phyloP scores from a whole-genome alignment of 345 rosid genomes.

The Euphorbia lathyris region DNA sequence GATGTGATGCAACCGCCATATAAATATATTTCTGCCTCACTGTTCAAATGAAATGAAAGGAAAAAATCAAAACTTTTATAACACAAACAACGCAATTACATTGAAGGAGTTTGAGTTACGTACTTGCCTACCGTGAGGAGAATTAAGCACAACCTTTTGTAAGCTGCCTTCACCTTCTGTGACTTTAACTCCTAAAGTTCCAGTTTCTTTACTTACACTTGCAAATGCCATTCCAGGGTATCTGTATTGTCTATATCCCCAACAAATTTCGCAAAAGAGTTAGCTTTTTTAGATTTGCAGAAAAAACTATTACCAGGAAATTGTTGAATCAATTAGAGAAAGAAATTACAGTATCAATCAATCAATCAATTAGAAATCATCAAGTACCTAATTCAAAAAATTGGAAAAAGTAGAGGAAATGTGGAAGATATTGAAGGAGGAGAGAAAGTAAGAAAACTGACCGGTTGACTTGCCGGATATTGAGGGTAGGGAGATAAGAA shows the following conservation, averaged over 20 bases:
- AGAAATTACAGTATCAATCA: neutral
- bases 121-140: slow-evolving; percentile 61
- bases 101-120: neutral
- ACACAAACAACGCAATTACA: neutral
- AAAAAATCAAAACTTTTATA: slow-evolving; percentile 2
- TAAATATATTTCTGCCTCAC: slow-evolving; percentile 86
- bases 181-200: slow-evolving; percentile 47
- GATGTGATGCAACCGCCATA: slow-evolving; percentile 90
- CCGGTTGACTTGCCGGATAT: slow-evolving; percentile 51
- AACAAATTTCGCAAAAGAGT: neutral
- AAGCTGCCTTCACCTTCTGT: slow-evolving; percentile 86
- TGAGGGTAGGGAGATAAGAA: slow-evolving; percentile 44
- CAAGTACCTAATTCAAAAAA: neutral
- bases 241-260: slow-evolving; percentile 24
- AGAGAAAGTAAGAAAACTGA: slow-evolving; percentile 14
- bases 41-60: slow-evolving; percentile 18
- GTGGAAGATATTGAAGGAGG: neutral
- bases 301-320: neutral
- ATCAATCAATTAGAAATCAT: too few relatives aligned
- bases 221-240: slow-evolving; percentile 58
- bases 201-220: slow-evolving; percentile 24
- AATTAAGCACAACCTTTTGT: slow-evolving; percentile 76
- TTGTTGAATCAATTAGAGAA: neutral
- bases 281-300: neutral
- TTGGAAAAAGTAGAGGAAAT: neutral